Percentiles rank a stretch among this genome's conserved stretches.
These are phyloP conservation scores for Pestalotiopsis sp. DNA, from an alignment of 2,329 filamentous ascomycete species.

Conservation along the genomic window DNA sequence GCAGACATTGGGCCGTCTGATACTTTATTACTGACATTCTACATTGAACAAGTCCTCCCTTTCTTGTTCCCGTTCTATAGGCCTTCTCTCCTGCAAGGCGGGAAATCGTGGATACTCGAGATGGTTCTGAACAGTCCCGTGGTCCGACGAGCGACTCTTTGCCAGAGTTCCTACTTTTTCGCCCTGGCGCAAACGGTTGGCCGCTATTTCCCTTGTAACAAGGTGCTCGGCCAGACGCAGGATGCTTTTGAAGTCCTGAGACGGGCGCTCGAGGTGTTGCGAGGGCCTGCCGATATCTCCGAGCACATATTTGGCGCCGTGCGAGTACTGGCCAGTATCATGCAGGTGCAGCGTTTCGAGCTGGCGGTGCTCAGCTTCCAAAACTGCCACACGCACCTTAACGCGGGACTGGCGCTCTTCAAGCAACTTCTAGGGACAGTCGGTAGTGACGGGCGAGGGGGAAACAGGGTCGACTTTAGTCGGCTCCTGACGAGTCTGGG, in stretches of 20 bases:
- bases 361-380: constrained; percentile 32
- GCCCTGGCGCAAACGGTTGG: constrained; percentile 18
- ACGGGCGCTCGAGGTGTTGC: constrained; percentile 24
- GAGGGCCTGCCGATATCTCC: constrained; percentile 15
- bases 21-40: constrained; percentile 25
- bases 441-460: neutral
- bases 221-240: constrained; percentile 23
- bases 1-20: constrained; percentile 17
- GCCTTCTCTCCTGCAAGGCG: constrained; percentile 22
- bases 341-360: constrained; percentile 37
- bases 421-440: constrained; percentile 25
- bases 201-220: constrained; percentile 19
- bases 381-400: constrained; percentile 36
- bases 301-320: constrained; percentile 24
- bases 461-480: constrained; percentile 16
- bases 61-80: constrained; percentile 29
- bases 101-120: constrained; percentile 22
- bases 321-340: constrained; percentile 34
- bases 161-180: constrained; percentile 26
- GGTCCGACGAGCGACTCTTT: constrained; percentile 21
- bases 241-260: constrained; percentile 23
- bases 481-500: constrained; percentile 20
- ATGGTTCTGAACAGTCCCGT: constrained; percentile 26
- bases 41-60: constrained; percentile 26
- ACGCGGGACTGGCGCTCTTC: constrained; percentile 34